phyloP scores from a whole-genome alignment of 306 rosid species.

The Gastrolobium villosum region DNA sequence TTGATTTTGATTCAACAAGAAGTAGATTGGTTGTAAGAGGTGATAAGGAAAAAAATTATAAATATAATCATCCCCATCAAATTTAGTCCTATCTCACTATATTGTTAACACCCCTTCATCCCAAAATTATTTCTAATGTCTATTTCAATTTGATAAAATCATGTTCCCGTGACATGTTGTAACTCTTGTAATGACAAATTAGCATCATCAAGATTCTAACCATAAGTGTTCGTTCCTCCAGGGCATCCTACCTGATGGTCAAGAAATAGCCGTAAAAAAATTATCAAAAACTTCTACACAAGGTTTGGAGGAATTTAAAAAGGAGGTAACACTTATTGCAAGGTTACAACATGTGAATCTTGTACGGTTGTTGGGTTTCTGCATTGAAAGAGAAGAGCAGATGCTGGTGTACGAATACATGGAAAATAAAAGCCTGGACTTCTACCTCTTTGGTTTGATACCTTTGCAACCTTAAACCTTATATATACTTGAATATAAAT shows the following conservation, averaged over 20 bases:
- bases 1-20: too few species aligned
- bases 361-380: constrained; percentile 53
- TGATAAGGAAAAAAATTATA: too few species aligned
- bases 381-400: constrained; percentile 52
- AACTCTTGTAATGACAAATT: not conserved
- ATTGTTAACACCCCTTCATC: not conserved
- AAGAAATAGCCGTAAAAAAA: constrained; percentile 61
- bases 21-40: too few species aligned
- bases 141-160: not conserved
- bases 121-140: too few species aligned
- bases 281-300: constrained; percentile 60
- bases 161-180: not conserved
- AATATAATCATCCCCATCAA: not conserved
- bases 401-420: constrained; percentile 62
- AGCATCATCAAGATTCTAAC: not conserved
- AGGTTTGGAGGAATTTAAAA: constrained; percentile 62
- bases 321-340: constrained; percentile 61
- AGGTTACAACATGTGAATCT: constrained; percentile 66
- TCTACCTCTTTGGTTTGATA: constrained; percentile 53
- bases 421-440: constrained; percentile 64
- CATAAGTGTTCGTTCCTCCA: not conserved
- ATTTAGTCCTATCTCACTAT: not conserved
- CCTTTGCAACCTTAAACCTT: not conserved
- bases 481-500: not conserved
- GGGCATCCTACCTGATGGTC: constrained; percentile 52